Evolutionary conservation across 1,284 basidiomycete genomes (phyloP).

Genomic region (Rhizoctonia solani): DNA sequence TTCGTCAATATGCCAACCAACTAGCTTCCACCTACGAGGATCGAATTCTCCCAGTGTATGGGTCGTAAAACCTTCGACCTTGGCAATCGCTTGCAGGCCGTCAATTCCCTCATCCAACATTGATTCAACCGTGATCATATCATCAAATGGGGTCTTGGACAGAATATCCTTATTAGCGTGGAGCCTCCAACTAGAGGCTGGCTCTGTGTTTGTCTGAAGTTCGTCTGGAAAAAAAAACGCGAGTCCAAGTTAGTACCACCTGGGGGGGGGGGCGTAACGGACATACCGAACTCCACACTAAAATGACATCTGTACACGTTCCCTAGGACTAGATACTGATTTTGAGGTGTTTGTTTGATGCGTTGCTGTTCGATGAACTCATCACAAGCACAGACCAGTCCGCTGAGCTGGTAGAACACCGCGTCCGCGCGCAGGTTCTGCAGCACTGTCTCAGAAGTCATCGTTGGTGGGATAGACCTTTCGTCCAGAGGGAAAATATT

Average conservation of each 20-base stretch:
- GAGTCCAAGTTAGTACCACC: no score
- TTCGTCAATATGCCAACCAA: not conserved
- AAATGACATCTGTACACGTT: not conserved
- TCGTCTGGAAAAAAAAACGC: no score
- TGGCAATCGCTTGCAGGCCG: not conserved
- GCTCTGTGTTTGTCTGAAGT: no score
- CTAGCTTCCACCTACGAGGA: not conserved
- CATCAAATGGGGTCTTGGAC: not conserved
- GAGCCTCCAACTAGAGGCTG: not conserved
- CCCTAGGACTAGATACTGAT: not conserved
- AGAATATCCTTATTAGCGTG: not conserved
- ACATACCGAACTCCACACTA: not conserved
- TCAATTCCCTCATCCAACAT: not conserved
- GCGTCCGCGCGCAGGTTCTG: conserved; percentile 2
- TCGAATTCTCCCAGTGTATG: not conserved
- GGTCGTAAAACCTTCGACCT: not conserved
- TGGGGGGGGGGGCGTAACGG: no score
- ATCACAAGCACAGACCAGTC: not conserved
- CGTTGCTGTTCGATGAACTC: not conserved
- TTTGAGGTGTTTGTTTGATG: not conserved
- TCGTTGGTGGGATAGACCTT: not conserved
- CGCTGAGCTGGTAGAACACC: not conserved
- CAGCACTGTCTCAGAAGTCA: not conserved
- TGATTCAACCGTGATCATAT: not conserved
- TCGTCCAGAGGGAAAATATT: not conserved